Evolutionary conservation across 352 stramenopile species (phyloP), one percentile per base, ranked within the genome.

Genomic region (Aphanomyces stellatus): DNA sequence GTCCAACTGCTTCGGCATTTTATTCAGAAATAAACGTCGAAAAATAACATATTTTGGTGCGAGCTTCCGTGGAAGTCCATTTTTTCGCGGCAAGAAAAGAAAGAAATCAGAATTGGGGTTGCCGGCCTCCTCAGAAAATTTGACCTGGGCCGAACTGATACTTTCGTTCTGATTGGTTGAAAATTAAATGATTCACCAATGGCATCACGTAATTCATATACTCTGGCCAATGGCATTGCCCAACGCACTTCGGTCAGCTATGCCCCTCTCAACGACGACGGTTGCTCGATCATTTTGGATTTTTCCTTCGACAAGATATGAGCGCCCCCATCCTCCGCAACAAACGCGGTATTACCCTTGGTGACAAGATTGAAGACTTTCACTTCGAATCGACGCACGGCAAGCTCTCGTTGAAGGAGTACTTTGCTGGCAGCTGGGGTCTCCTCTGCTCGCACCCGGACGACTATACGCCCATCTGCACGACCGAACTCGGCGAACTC

Each of bases 391-490:
- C 78, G 11, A 88, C 79, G 65, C 75, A 85, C 56, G 84, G 77
- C 55, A 63, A 56, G 30, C 76, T 79, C 69, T 76, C 69, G 37
- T 72, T 95, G 37, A 78, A 91, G 51, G 60, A 74, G 31, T 90
- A 90, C 75, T 82, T 91, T 53, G 72, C 72, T 7, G 79, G 75
- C 53, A 76, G 70, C 4, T 91, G 81, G 85, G 80, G 75, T 1
- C 51, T 89, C 62, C 68, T 96, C 17, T 95, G 95, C 71, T 91
- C 74, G 60, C 90, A 97, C 65, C 91, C 90, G 22, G 85, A 88
- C 56, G 90, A 98, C 73, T 97, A 96, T 73, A 97, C 90, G 35
- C 91, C 91, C 17, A 92, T 98, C 56, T 97, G 90, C 74, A 98
- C 90, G 15, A 98, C 90, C 2, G 91, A 98, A 70, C 80, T 98